Percentiles rank a stretch among this genome's conserved stretches.
phyloP scores from a whole-genome alignment of 768 basidiomycete genomes.

The Pleurotus pulmonarius region DNA sequence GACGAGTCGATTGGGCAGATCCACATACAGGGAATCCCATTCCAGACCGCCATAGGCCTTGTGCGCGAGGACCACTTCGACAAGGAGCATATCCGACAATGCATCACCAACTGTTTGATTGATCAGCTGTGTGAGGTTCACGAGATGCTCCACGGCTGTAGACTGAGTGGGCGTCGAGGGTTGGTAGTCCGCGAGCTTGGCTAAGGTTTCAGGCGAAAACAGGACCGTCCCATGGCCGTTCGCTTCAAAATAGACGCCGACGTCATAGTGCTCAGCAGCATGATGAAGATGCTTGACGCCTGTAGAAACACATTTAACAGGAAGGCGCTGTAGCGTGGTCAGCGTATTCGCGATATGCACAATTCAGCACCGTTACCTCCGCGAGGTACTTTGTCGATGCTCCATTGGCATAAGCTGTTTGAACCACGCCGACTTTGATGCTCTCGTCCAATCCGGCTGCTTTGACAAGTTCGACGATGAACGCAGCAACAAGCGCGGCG shows the following conservation, averaged over 20 bases:
- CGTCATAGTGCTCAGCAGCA: slow-evolving; percentile 88
- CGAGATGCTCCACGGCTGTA: slow-evolving; percentile 73
- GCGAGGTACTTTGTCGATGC: slow-evolving; percentile 91
- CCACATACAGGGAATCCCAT: slow-evolving; percentile 92
- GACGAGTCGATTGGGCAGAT: slow-evolving; percentile 91
- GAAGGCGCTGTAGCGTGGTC: slow-evolving; percentile 63
- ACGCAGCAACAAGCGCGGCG: slow-evolving; percentile 87
- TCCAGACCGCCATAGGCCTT: slow-evolving; percentile 77
- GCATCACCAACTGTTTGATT: slow-evolving; percentile 99
- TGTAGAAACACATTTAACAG: slow-evolving; percentile 92
- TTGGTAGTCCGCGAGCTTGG: slow-evolving; percentile 55
- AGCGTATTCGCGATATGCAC: neutral
- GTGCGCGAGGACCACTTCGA: slow-evolving; percentile 88
- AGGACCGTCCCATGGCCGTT: slow-evolving; percentile 98
- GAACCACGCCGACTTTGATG: slow-evolving; percentile 90
- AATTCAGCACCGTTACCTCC: slow-evolving; percentile 41
- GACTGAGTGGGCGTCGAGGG: slow-evolving; percentile 82
- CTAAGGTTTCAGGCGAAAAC: slow-evolving; percentile 77
- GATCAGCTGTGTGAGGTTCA: slow-evolving; percentile 78
- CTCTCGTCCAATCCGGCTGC: slow-evolving; percentile 74
- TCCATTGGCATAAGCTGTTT: slow-evolving; percentile 98
- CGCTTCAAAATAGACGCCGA: slow-evolving; percentile 99
- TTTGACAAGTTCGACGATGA: slow-evolving; percentile 87
- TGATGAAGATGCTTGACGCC: slow-evolving; percentile 99
- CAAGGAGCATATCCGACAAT: slow-evolving; percentile 91